Evolutionary conservation across 257 asterid species (phyloP).

Genomic region (Solanum raphanifolium): DNA sequence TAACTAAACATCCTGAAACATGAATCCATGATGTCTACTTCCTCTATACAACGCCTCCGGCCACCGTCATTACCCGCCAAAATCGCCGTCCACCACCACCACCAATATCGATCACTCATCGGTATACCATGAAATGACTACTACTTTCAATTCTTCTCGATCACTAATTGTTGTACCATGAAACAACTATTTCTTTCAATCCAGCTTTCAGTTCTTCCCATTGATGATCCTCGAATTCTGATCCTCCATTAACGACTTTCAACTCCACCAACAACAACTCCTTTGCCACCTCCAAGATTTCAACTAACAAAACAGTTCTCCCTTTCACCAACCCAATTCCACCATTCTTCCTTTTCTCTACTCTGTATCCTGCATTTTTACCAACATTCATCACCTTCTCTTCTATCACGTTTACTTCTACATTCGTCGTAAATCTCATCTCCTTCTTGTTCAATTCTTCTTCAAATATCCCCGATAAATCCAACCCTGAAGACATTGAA

Average conservation of each 20-base stretch:
- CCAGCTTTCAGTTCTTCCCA: constrained; percentile 63
- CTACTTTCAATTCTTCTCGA: background rate
- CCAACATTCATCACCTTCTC: constrained; percentile 44
- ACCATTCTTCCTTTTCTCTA: constrained; percentile 43
- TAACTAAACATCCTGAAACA: background rate
- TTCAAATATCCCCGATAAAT: constrained; percentile 62
- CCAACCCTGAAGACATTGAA: constrained; percentile 65
- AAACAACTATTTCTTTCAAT: constrained; percentile 36
- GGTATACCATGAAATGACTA: background rate
- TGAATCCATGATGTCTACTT: background rate
- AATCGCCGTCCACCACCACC: background rate
- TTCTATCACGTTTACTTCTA: constrained; percentile 38
- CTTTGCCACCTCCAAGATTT: constrained; percentile 39
- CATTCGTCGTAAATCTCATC: constrained; percentile 48
- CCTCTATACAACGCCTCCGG: background rate
- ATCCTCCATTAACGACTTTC: constrained; percentile 38
- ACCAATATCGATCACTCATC: constrained; percentile 12
- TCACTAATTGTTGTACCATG: constrained; percentile 23
- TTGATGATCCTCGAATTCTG: constrained; percentile 43
- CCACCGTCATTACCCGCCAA: background rate
- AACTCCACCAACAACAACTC: constrained; percentile 65
- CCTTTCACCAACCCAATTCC: constrained; percentile 53
- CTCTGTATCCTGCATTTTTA: constrained; percentile 40
- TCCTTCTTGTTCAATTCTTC: constrained; percentile 36
- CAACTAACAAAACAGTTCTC: constrained; percentile 31